Evolutionary conservation across 2,329 filamentous ascomycete species (phyloP), one percentile per base, ranked within the genome.

Genomic region (Xylariaceae sp.): DNA sequence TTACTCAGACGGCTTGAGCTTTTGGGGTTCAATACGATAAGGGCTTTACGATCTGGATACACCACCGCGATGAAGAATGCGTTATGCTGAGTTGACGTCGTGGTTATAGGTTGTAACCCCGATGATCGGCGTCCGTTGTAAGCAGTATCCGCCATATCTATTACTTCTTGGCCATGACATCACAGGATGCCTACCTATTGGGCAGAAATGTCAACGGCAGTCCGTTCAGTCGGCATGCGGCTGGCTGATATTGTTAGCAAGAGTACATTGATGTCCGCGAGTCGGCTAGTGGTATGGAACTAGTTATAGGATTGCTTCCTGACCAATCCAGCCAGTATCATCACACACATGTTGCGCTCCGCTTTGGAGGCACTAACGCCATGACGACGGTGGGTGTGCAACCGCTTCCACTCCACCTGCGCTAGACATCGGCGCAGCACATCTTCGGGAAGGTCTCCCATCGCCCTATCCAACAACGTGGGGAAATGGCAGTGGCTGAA

Each of bases 391-490:
- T 28, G 22, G 22, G 22, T 28, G 22, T 28, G 22, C 22, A 28
- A 4, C 7, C 22, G 22, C 22, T 28, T 28, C 22, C 16, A 16
- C 9, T 9, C 13, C 34, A 10, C 10, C 13, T 38, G 13, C 34
- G 31, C 42, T 45, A 10, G 22, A 5, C 17, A 31, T 44, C 31
- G 49, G 46, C 46, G 54, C 57, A 36, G 52, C 54, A 55, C 48
- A 53, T 60, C 54, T 60, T 53, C 49, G 62, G 57, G 53, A 58
- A 60, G 60, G 62, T 56, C 59, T 65, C 51, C 63, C 59, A 60
- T 65, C 56, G 60, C 59, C 43, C 63, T 59, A 67, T 68, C 52
- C 42, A 53, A 66, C 62, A 73, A 73, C 71, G 71, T 73, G 72
- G 71, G 71, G 66, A 62, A 63, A 64, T 52, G 31, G 56, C 58